Conservation (phyloP, 768 basidiomycete species). For the Fibroporia radiculosa region DNA sequence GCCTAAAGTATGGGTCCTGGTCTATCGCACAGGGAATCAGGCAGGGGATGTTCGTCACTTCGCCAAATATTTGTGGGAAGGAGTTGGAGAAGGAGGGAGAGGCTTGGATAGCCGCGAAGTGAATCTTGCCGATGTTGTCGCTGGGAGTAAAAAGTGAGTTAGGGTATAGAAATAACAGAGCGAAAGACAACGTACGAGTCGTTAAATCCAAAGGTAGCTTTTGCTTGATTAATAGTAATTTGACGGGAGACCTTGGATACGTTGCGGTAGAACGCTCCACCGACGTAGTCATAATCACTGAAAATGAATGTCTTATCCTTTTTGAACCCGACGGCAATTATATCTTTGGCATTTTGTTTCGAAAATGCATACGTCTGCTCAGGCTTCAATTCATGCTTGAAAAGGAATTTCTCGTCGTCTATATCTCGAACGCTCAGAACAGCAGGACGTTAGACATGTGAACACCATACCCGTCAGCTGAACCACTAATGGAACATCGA, state of each 20-base stretch:
- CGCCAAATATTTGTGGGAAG: conserved; percentile 96
- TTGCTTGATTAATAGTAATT: conserved; percentile 89
- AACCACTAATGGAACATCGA: conserved; percentile 88
- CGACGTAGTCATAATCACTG: conserved; percentile 83
- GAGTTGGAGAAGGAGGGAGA: conserved; percentile 96
- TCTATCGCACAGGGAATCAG: conserved; percentile 99
- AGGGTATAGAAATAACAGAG: background rate
- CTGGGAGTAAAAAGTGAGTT: conserved; percentile 30
- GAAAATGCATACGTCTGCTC: conserved; percentile 83
- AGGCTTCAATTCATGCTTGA: conserved; percentile 89
- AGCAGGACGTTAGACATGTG: background rate
- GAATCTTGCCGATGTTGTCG: conserved; percentile 97
- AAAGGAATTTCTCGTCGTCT: conserved; percentile 99
- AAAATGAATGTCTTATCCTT: conserved; percentile 95
- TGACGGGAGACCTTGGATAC: conserved; percentile 88
- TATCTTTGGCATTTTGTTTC: conserved; percentile 84
- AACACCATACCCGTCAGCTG: conserved; percentile 76
- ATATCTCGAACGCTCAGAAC: background rate
- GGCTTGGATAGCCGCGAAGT: conserved; percentile 94
- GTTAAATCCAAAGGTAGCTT: conserved; percentile 92
- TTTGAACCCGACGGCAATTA: conserved; percentile 94
- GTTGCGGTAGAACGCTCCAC: conserved; percentile 91
- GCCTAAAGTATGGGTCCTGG: conserved; percentile 95
- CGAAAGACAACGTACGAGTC: conserved; percentile 68
- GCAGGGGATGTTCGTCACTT: conserved; percentile 73